These are phyloP conservation scores for Bryopsis sp. DNA, from an alignment of 139 green algal species.

Conservation along the genomic window DNA sequence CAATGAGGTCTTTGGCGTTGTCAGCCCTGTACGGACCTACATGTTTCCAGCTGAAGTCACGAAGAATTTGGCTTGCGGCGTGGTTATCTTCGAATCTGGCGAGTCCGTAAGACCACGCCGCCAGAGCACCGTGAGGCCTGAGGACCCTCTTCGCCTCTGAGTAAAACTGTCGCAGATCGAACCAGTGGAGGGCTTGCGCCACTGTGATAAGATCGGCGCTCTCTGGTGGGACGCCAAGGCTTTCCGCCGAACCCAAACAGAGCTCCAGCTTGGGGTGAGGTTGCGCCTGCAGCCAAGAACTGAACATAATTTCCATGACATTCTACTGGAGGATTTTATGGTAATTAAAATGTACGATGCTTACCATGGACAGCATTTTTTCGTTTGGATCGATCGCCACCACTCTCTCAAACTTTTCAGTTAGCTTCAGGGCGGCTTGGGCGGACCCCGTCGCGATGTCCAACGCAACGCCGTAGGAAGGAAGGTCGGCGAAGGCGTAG, in stretches of 20 bases:
- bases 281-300: too few relatives aligned
- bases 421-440: not conserved
- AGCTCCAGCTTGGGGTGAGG: too few relatives aligned
- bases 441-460: slow-evolving; percentile 11
- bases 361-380: too few relatives aligned
- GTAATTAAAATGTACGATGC: too few relatives aligned
- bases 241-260: too few relatives aligned
- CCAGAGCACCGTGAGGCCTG: not conserved
- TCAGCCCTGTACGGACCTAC: too few relatives aligned
- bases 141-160: not conserved
- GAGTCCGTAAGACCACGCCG: slow-evolving; percentile 7
- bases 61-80: too few relatives aligned
- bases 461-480: not conserved
- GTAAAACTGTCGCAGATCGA: slow-evolving; percentile 5
- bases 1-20: too few relatives aligned
- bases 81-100: not conserved
- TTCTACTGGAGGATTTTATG: too few relatives aligned
- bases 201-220: slow-evolving; percentile 10
- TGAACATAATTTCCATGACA: too few relatives aligned
- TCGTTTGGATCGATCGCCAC: slow-evolving; percentile 1
- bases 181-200: slow-evolving; percentile 7
- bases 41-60: too few relatives aligned
- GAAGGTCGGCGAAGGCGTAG: not conserved
- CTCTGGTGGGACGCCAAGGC: not conserved
- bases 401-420: not conserved